Base-by-base conservation (phyloP, 768 basidiomycete species). In the Trametes sanguinea region DNA sequence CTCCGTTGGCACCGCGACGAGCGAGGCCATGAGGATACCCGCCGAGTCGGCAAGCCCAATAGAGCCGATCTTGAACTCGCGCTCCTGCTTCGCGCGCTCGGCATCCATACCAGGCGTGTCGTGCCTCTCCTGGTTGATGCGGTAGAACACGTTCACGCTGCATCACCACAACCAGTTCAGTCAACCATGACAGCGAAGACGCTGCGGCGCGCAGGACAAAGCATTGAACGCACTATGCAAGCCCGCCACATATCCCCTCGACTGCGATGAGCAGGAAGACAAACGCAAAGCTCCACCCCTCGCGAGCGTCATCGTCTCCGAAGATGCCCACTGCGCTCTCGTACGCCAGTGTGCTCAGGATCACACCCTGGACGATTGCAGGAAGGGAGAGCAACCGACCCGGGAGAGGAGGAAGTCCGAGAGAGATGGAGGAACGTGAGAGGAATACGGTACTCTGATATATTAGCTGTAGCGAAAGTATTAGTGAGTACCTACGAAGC, bases 391-490 rank as follows among this genome's bases (percentile, higher is more conserved):
- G 83, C 7, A 92, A 75, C 0, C 75, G 78, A 16, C 77, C 71
- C 0, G 94, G 93, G 5, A 97, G 77, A 0, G 95, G 84, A 0
- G 92, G 92, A 10, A 97, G 64, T 11, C 92, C 92, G 43, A 95
- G 74, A 6, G 94, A 91, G 60, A 95, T 89, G 7, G 92, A 89
- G 0, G 95, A 96, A 4, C 95, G 89, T 5, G 95, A 96, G 61
- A 98, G 72, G 77, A 98, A 97, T 48, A 97, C 95, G 44, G 92
- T 92, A 22, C 91, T 85, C 79, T 92, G 92, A 69, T 94, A 94
- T 32, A 94, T 85, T 42, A 94, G 84, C 86, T 92, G 66, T 6
- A 43, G 7, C n/a, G 42, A 43, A n/a, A 43, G n/a, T 43, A n/a
- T 43, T 43, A 22, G 22, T 43, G 42, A 43, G n/a, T n/a, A 9